A percentile compares a stretch with the other conserved stretches of the same genome.
phyloP scores from a whole-genome alignment of 2,329 filamentous ascomycete species.

The Bertia moriformis region DNA sequence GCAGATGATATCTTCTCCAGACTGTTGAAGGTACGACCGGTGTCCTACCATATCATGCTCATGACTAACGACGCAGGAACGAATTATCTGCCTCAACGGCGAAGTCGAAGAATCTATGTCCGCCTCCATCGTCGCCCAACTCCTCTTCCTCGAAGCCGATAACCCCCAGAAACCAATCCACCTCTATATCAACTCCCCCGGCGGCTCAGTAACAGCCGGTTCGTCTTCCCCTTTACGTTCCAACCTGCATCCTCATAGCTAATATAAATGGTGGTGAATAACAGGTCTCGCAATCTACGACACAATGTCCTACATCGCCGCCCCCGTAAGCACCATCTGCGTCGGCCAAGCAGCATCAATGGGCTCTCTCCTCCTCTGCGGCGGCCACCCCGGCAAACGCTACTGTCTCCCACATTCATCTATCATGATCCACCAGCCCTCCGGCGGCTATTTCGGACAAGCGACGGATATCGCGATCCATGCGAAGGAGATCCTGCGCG shows the following conservation, averaged over 20 bases:
- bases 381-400: conserved; percentile 70
- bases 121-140: conserved; percentile 86
- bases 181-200: conserved; percentile 95
- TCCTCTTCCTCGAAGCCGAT: conserved; percentile 95
- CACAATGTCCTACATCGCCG: conserved; percentile 93
- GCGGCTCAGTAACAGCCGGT: conserved; percentile 78
- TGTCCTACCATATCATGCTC: too few relatives aligned
- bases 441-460: conserved; percentile 54
- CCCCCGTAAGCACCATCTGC: conserved; percentile 86
- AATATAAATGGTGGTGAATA: background rate
- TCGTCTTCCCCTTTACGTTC: background rate
- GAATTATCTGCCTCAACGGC: conserved; percentile 87
- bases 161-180: conserved; percentile 88
- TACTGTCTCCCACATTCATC: conserved; percentile 85
- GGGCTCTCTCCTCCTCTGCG: conserved; percentile 77
- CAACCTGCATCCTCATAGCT: background rate
- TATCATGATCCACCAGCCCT: conserved; percentile 95
- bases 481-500: conserved; percentile 84
- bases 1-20: conserved; percentile 35
- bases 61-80: too few relatives aligned
- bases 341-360: conserved; percentile 90
- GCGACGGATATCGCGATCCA: conserved; percentile 85
- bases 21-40: conserved; percentile 25
- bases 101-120: conserved; percentile 80
- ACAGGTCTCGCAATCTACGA: conserved; percentile 79